A percentile compares a stretch with the other conserved stretches of the same genome.
phyloP scores from a whole-genome alignment of 1,284 basidiomycete genomes.

The Ceraceosorus guamensis region DNA sequence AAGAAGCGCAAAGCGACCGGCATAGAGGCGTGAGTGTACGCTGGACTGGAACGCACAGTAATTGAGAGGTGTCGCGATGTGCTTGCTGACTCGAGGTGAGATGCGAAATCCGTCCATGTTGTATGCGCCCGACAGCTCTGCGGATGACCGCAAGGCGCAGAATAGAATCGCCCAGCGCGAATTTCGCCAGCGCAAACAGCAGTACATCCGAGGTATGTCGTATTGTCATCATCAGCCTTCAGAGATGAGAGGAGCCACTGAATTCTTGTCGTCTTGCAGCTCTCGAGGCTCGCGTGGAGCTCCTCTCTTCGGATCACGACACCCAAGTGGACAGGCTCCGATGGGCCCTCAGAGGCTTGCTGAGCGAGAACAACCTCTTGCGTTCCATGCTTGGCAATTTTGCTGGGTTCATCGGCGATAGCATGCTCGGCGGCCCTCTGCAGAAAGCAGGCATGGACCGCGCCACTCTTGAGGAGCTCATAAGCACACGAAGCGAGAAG shows the following conservation, averaged over 20 bases:
- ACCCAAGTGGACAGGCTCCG: slow-evolving; percentile 38
- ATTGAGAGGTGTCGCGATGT: too few species aligned
- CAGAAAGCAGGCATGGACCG: slow-evolving; percentile 23
- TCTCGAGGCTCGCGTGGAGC: slow-evolving; percentile 37
- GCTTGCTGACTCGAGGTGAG: too few species aligned
- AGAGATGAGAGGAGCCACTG: too few species aligned
- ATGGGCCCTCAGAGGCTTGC: slow-evolving; percentile 25
- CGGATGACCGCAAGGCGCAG: slow-evolving; percentile 28
- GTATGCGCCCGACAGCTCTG: too few species aligned
- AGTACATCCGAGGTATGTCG: slow-evolving; percentile 41
- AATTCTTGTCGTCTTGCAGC: too few species aligned
- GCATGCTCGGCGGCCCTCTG: slow-evolving; percentile 27
- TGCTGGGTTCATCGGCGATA: slow-evolving; percentile 30
- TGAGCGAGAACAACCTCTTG: slow-evolving; percentile 38
- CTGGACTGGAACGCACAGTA: too few species aligned
- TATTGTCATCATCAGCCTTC: too few species aligned
- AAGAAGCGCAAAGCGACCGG: too few species aligned
- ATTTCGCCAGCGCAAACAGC: slow-evolving; percentile 41
- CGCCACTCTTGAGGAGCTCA: slow-evolving; percentile 22
- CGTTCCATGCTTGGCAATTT: slow-evolving; percentile 27
- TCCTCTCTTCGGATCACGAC: slow-evolving; percentile 38
- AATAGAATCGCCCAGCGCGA: slow-evolving; percentile 42
- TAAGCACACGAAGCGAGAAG: slow-evolving; percentile 28
- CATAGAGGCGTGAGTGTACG: too few species aligned
- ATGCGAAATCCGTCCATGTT: too few species aligned